phyloP scores from a whole-genome alignment of 495 filamentous ascomycete genomes.

The Aspergillus nidulans region DNA sequence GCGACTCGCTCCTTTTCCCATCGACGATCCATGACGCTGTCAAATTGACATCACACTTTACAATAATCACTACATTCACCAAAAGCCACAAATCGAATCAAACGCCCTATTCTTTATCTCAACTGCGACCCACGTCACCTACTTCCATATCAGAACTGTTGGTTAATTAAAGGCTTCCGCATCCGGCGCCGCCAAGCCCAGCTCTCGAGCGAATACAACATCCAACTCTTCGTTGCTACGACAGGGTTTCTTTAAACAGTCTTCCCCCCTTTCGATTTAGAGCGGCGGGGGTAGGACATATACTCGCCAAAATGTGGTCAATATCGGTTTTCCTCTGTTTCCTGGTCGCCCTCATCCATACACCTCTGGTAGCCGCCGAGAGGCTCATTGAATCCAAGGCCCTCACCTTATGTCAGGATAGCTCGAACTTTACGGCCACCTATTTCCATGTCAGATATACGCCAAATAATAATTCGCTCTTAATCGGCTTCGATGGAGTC shows the following conservation, averaged over 20 bases:
- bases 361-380: constrained; percentile 37
- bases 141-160: neutral
- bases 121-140: neutral
- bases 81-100: neutral
- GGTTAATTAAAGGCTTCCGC: constrained; percentile 30
- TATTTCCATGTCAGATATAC: constrained; percentile 79
- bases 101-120: neutral
- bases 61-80: constrained; percentile 1
- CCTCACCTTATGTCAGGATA: constrained; percentile 70
- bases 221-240: constrained; percentile 17
- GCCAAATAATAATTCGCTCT: constrained; percentile 65
- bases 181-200: constrained; percentile 38
- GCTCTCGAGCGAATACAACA: constrained; percentile 33
- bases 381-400: constrained; percentile 66
- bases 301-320: constrained; percentile 32
- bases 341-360: constrained; percentile 31
- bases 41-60: constrained; percentile 4
- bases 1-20: constrained; percentile 10
- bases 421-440: constrained; percentile 76
- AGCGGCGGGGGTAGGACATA: neutral
- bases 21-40: constrained; percentile 18
- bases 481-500: constrained; percentile 74
- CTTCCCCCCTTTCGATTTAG: constrained; percentile 2
- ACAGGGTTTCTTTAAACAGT: constrained; percentile 10
- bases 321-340: constrained; percentile 34